Evolutionary conservation across 202 grass and related monocot species (phyloP).

Genomic region (Carex sylvatica): DNA sequence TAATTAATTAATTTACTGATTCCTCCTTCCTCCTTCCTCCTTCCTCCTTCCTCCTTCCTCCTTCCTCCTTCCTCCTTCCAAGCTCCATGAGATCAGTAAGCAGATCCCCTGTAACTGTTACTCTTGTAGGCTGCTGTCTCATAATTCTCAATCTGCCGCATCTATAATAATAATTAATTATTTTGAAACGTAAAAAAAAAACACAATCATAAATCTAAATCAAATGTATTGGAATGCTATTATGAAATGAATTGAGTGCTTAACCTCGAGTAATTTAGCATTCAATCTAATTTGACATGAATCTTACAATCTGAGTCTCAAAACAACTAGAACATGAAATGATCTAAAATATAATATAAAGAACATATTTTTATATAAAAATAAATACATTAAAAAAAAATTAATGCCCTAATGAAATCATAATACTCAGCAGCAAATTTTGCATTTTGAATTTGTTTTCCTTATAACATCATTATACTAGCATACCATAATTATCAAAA

Average conservation of each 20-base stretch:
- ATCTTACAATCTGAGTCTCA: not conserved
- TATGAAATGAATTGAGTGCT: not conserved
- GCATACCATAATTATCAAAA: not conserved
- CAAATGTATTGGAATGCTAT: not conserved
- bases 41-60: too few relatives aligned
- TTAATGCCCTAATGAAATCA: too few relatives aligned
- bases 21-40: too few relatives aligned
- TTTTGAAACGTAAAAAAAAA: too few relatives aligned
- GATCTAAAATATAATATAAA: not conserved
- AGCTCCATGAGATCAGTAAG: too few relatives aligned
- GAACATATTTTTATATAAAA: not conserved
- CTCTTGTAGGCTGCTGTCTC: too few relatives aligned
- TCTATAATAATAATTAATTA: too few relatives aligned
- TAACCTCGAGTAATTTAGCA: not conserved
- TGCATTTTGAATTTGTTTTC: too few relatives aligned
- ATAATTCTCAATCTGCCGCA: too few relatives aligned
- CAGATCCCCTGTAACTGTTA: not conserved
- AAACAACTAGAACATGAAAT: not conserved
- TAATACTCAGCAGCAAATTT: too few relatives aligned
- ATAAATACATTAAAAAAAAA: too few relatives aligned
- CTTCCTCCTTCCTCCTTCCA: too few relatives aligned
- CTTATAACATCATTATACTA: not conserved
- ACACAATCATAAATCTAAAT: not conserved
- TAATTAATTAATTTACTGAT: not conserved
- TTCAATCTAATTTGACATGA: not conserved